Base-by-base conservation (phyloP, 2,329 filamentous ascomycete genomes). In the Colletotrichum chlorophyti region DNA sequence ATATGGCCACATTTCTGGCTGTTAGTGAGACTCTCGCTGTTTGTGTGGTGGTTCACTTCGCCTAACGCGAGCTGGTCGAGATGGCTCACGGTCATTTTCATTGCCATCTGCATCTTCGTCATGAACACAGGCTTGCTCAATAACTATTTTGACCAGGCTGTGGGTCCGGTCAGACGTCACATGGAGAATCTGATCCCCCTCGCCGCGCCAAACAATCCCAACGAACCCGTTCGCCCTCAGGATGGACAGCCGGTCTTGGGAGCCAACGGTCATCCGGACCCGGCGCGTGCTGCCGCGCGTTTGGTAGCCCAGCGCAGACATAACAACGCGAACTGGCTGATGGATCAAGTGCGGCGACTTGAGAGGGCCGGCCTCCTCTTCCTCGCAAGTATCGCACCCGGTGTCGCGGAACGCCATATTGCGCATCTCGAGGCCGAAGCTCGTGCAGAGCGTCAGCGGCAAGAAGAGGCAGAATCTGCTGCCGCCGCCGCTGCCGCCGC, bases 11-110 rank as follows among this genome's bases (percentile, higher is more conserved):
- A 87, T 49, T 67, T 89, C 24, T 89, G 85, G 86, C 76, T 88
- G 48, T 64, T 87, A 1, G 72, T 85, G 31, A 80, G 86, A 7
- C 71, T 89, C 8, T 74, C 78, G 10, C 70, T 84, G 6, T 87
- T 89, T 67, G 79, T 88, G 11, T 89, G 84, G 83, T 85, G 86
- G 71, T 88, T 89, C 60, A 87, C 85, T 1, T 79, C 80, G 9
- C 80, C 82, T 0, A 77, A 79, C 40, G 76, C 80, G 2, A 86
- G 79, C 65, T 88, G 84, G 84, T 79, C 79, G 8, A 79, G 85
- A 43, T 87, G 82, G 80, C 65, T 84, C 7, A 80, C 80, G 17
- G 79, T 88, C 19, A 74, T 83, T 37, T 73, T 76, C 6, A 73
- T 86, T 27, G 83, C 85, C 6, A 64, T 83, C 23, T 72, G 79